These are phyloP conservation scores for Ceratocystis diversiconidia DNA, from an alignment of 2,329 filamentous ascomycete genomes.

Conservation along the genomic window DNA sequence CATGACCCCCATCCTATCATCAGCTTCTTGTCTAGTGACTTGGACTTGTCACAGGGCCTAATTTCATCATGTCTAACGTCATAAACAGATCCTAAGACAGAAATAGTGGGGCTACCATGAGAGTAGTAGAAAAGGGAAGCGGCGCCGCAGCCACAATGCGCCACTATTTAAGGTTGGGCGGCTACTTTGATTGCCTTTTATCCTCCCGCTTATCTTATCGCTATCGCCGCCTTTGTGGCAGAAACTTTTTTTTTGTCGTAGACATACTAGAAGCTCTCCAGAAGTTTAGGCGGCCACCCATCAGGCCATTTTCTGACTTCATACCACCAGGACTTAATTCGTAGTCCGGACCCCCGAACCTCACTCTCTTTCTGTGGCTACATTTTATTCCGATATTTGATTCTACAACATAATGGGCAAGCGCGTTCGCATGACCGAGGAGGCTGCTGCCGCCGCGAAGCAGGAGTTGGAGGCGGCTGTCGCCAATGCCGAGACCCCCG, in stretches of 20 bases:
- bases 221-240: background rate
- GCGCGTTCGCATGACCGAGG: constrained; percentile 12
- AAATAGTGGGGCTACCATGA: background rate
- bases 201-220: constrained; percentile 9
- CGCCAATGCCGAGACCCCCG: background rate
- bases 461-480: constrained; percentile 7
- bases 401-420: constrained; percentile 10
- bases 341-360: background rate
- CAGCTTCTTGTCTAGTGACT: background rate
- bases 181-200: background rate
- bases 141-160: background rate
- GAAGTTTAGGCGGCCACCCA: background rate
- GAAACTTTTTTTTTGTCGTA: constrained; percentile 9
- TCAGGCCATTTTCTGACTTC: background rate
- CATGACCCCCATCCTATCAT: background rate
- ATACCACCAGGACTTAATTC: background rate
- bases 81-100: background rate
- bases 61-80: background rate
- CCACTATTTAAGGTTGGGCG: background rate
- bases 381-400: background rate
- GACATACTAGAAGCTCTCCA: background rate
- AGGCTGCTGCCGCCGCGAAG: constrained; percentile 8
- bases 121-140: background rate
- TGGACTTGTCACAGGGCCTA: background rate
- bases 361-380: background rate